These are phyloP conservation scores for Phytophthora europaea DNA, from an alignment of 352 stramenopile genomes.

Conservation along the genomic window DNA sequence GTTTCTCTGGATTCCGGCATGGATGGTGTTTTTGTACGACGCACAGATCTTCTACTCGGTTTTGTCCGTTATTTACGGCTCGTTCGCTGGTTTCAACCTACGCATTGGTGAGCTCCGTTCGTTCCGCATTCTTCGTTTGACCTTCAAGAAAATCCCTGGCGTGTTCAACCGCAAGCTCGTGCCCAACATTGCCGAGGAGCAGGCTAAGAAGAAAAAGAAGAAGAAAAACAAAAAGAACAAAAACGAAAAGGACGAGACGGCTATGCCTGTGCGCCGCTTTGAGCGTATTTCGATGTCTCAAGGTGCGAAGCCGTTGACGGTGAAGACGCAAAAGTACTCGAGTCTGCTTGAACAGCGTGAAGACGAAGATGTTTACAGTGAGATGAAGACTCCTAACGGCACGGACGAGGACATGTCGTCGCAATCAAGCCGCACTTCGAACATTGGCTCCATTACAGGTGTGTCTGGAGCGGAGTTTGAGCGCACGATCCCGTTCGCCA, in stretches of 20 bases:
- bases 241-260: constrained; percentile 65
- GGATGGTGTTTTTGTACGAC: constrained; percentile 89
- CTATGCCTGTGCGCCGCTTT: constrained; percentile 75
- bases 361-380: constrained; percentile 64
- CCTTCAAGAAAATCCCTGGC: constrained; percentile 87
- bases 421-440: constrained; percentile 59
- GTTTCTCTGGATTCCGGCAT: constrained; percentile 86
- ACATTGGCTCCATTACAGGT: constrained; percentile 78
- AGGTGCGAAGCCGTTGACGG: constrained; percentile 74
- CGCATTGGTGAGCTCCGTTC: constrained; percentile 86
- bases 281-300: constrained; percentile 88
- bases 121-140: constrained; percentile 83
- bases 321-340: constrained; percentile 88
- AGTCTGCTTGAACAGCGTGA: constrained; percentile 74
- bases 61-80: constrained; percentile 81
- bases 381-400: constrained; percentile 69
- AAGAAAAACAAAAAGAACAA: constrained; percentile 62
- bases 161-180: constrained; percentile 91
- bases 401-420: constrained; percentile 68
- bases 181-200: constrained; percentile 84
- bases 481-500: constrained; percentile 85
- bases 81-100: constrained; percentile 86
- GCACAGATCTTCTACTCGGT: constrained; percentile 89
- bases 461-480: constrained; percentile 84
- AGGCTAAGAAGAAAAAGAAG: constrained; percentile 78